Percentiles rank a stretch among this genome's conserved stretches.
Conservation (phyloP, 179 eudicot genomes). For the Silene noctiflora region DNA sequence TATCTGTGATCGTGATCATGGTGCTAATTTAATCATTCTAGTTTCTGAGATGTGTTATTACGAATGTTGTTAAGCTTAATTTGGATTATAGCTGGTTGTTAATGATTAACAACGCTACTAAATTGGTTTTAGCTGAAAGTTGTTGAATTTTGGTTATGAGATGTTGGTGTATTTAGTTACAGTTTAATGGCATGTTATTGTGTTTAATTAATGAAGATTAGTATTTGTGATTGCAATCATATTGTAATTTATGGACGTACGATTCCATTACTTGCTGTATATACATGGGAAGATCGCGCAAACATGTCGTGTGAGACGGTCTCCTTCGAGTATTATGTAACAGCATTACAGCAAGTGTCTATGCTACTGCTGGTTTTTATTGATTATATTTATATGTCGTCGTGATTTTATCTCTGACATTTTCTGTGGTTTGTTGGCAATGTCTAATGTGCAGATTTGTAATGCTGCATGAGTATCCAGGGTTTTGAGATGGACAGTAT, state of each 20-base stretch:
- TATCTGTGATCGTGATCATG: not conserved
- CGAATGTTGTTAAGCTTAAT: not conserved
- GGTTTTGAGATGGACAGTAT: constrained; percentile 27
- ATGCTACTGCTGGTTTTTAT: not conserved
- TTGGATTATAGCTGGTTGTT: not conserved
- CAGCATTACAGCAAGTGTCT: not conserved
- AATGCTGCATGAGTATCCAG: constrained; percentile 26
- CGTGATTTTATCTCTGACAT: not conserved
- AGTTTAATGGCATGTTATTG: not conserved
- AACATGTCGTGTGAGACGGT: not conserved
- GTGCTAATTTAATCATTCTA: not conserved
- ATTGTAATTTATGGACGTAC: not conserved
- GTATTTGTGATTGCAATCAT: too few relatives aligned
- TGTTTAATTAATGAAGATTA: too few relatives aligned
- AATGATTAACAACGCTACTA: not conserved
- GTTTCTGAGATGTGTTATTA: not conserved
- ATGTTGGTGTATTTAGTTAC: too few relatives aligned
- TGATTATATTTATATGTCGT: not conserved
- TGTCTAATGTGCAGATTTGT: constrained; percentile 32
- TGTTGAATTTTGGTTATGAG: not conserved
- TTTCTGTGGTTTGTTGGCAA: constrained; percentile 1
- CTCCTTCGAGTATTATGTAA: not conserved
- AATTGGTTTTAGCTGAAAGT: not conserved
- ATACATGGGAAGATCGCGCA: not conserved
- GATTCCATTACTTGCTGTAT: not conserved